Percentiles rank a stretch among this genome's conserved stretches.
These are phyloP conservation scores for Camellia lanceoleosa DNA, from an alignment of 148 eudicot species.

Conservation along the genomic window DNA sequence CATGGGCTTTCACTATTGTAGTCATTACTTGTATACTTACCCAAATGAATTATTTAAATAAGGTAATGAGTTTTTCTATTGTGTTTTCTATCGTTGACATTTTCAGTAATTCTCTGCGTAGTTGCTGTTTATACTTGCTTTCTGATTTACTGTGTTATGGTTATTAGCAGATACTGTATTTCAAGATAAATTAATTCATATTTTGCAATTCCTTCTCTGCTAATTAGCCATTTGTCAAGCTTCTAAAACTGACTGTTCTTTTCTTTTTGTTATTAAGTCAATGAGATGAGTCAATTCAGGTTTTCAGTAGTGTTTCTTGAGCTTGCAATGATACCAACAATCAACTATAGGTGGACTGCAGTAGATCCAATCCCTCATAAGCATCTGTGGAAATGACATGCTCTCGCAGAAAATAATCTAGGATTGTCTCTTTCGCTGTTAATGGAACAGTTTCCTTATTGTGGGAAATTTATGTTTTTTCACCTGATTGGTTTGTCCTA, in stretches of 20 bases:
- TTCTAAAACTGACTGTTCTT: neutral
- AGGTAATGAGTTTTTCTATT: constrained; percentile 36
- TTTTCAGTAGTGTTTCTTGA: neutral
- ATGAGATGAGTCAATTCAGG: neutral
- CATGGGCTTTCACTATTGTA: constrained; percentile 67
- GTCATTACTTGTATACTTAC: constrained; percentile 62
- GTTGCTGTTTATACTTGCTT: neutral
- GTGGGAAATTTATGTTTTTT: neutral
- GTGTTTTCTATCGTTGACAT: neutral
- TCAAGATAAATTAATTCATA: neutral
- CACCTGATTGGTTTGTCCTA: neutral
- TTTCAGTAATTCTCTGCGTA: neutral
- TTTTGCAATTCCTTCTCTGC: constrained; percentile 2
- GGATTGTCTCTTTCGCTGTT: neutral
- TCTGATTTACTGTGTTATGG: neutral
- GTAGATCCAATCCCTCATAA: neutral
- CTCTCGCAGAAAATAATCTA: neutral
- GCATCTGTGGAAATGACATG: neutral
- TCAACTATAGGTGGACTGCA: neutral
- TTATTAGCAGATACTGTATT: neutral
- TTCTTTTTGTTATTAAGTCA: neutral
- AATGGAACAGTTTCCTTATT: neutral
- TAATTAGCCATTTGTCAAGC: neutral
- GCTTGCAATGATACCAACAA: constrained; percentile 3
- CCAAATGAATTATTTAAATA: constrained; percentile 81